Evolutionary conservation across 2,329 filamentous ascomycete genomes (phyloP), one percentile per base, ranked within the genome.

Genomic region (Trichothecium roseum): DNA sequence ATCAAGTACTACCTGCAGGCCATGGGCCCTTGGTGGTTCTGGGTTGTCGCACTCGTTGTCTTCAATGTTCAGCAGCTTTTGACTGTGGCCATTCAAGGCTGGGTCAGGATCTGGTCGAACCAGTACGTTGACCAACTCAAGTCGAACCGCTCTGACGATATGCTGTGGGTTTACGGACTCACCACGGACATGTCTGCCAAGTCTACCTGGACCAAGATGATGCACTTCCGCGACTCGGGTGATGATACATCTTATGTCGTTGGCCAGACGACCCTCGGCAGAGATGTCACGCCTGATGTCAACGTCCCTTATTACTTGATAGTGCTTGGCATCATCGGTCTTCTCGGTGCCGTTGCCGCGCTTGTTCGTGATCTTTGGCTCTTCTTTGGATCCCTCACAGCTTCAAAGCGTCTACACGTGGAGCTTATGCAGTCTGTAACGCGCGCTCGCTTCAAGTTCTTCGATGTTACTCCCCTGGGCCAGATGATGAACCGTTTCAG

Each of bases 401-500:
- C 91, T 3, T 96, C 91, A 18, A 81, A 75, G 64, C 80, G 78
- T 46, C 77, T 98, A 15, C 91, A 98, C 55, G 71, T 80, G 45
- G 68, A 74, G 26, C 67, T 98, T 37, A 81, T 98, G 55, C 69
- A 74, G 18, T 70, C 82, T 2, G 78, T 98, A 17, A 82, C 85
- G 12, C 78, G 88, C 45, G 91, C 91, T 20, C 89, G 87, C 54
- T 96, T 98, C 68, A 87, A 84, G 53, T 98, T 98, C 64, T 98
- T 98, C 51, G 91, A 98, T 52, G 83, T 89, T 2, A 98, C 91
- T 1, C 91, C 91, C 3, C 73, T 96, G 1, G 91, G 91, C 10
- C 89, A 95, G 59, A 71, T 98, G 50, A 96, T 96, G 81, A 98
- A 98, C 59, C 78, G 91, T 15, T 98, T 98, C 63, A 96, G 89